Conservation (phyloP, 805 yeast species). For the Sungouiozyma ichnusensis region DNA sequence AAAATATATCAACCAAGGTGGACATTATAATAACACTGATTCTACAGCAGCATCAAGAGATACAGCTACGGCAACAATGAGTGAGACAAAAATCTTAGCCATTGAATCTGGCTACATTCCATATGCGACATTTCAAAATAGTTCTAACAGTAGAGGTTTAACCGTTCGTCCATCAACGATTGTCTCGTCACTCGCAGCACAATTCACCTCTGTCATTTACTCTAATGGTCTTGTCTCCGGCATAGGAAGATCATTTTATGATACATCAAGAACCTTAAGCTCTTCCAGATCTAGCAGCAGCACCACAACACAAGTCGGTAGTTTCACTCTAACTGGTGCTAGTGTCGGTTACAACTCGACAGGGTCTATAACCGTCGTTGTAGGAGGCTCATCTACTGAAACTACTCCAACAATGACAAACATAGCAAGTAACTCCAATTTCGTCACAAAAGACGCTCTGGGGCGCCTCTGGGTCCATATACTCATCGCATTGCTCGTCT, state of each 20-base stretch:
- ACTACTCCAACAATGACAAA: background rate
- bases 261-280: slow-evolving; percentile 17
- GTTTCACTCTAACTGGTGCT: slow-evolving; percentile 4
- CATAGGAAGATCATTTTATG: slow-evolving; percentile 23
- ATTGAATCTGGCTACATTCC: slow-evolving; percentile 40
- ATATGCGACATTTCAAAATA: slow-evolving; percentile 33
- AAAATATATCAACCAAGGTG: background rate
- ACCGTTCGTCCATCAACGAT: slow-evolving; percentile 2
- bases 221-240: slow-evolving; percentile 27
- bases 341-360: slow-evolving; percentile 2
- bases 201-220: slow-evolving; percentile 22
- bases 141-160: slow-evolving; percentile 8
- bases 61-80: background rate
- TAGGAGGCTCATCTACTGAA: background rate
- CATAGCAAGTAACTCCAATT: background rate
- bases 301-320: slow-evolving; percentile 8
- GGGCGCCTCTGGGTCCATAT: background rate
- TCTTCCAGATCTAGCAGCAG: slow-evolving; percentile 3
- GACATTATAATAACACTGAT: background rate
- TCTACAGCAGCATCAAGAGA: background rate
- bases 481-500: background rate
- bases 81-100: slow-evolving; percentile 6
- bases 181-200: slow-evolving; percentile 18
- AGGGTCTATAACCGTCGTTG: background rate
- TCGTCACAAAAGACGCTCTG: background rate